Conservation (phyloP, 345 rosid species). For the Citrus trifoliata region DNA sequence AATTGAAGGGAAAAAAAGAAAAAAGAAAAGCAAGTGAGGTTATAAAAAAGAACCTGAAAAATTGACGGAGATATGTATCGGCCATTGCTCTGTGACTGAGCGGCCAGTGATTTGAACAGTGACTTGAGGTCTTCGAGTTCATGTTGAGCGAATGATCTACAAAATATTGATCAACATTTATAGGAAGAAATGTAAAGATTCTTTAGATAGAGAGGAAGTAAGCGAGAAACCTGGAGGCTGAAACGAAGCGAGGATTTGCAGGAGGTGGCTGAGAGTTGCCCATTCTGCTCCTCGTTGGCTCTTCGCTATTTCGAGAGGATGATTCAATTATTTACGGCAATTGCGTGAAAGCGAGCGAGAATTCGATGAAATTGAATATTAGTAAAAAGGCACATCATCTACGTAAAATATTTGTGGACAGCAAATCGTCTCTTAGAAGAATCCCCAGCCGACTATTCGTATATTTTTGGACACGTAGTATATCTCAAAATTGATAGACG, state of each 20-base stretch:
- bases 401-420: too few species aligned
- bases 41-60: constrained; percentile 50
- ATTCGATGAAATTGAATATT: too few species aligned
- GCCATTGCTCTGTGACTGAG: constrained; percentile 52
- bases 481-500: too few species aligned
- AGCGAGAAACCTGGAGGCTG: constrained; percentile 41
- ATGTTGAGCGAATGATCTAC: constrained; percentile 68
- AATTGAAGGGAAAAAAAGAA: neutral
- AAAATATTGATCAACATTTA: neutral
- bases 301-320: too few species aligned
- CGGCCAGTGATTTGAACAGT: constrained; percentile 57
- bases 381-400: too few species aligned
- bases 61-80: constrained; percentile 41
- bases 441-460: too few species aligned
- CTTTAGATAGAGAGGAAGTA: neutral
- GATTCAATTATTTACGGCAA: too few species aligned
- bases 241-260: constrained; percentile 39
- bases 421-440: too few species aligned
- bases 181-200: neutral
- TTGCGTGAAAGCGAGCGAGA: too few species aligned
- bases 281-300: constrained; percentile 16
- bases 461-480: too few species aligned
- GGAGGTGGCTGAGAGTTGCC: constrained; percentile 51
- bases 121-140: constrained; percentile 66
- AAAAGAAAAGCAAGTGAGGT: neutral